These are phyloP conservation scores for Peronospora farinosa DNA, from an alignment of 352 stramenopile genomes.

Conservation along the genomic window DNA sequence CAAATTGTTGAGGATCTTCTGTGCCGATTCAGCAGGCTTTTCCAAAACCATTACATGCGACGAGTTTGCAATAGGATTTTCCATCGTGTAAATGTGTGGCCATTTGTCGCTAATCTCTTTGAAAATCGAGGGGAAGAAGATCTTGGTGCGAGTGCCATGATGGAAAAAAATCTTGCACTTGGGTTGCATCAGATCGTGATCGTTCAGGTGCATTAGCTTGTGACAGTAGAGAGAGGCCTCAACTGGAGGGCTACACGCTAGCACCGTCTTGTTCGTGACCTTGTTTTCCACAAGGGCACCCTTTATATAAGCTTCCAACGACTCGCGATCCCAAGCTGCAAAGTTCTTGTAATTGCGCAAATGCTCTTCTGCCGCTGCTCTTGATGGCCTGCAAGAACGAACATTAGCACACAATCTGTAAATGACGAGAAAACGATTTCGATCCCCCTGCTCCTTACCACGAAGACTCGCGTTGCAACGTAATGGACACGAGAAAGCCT, in stretches of 20 bases:
- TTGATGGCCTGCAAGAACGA: constrained; percentile 10
- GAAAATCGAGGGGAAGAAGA: constrained; percentile 35
- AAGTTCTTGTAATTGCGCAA: constrained; percentile 32
- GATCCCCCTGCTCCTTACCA: constrained; percentile 10
- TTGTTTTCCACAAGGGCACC: constrained; percentile 22
- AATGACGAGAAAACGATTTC: too few species aligned
- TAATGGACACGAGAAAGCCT: constrained; percentile 34
- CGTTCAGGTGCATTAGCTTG: constrained; percentile 27
- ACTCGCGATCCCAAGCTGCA: constrained; percentile 33
- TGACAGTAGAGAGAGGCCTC: constrained; percentile 45
- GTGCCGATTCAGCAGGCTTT: constrained; percentile 31
- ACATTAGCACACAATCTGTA: neutral
- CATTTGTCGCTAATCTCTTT: constrained; percentile 22
- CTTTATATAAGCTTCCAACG: constrained; percentile 24
- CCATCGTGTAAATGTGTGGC: constrained; percentile 39
- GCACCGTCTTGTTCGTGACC: constrained; percentile 8
- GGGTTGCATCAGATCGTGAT: constrained; percentile 30
- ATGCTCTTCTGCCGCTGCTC: constrained; percentile 25
- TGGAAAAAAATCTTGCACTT: constrained; percentile 39
- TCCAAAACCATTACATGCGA: constrained; percentile 51
- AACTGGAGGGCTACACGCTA: constrained; percentile 38
- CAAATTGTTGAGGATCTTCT: constrained; percentile 38
- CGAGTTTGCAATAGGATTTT: constrained; percentile 30
- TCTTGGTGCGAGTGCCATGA: constrained; percentile 39
- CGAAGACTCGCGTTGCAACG: constrained; percentile 22